Conservation (phyloP, 495 filamentous ascomycete species). For the Parathielavia appendiculata region DNA sequence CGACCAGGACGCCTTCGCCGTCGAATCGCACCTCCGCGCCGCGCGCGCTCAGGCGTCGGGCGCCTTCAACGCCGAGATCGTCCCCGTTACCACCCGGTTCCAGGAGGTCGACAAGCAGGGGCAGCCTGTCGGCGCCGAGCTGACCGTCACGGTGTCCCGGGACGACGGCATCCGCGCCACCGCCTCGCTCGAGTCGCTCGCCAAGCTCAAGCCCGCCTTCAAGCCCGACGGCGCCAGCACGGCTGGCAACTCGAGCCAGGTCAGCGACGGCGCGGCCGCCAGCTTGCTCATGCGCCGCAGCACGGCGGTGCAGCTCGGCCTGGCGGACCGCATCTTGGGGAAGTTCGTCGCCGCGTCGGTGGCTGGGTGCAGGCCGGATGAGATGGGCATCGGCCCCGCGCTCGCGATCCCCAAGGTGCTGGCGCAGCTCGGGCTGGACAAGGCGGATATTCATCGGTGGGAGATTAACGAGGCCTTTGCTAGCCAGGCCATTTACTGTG, state of each 20-base stretch:
- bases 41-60: conserved; percentile 61
- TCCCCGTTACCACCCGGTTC: conserved; percentile 61
- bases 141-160: conserved; percentile 52
- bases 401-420: conserved; percentile 80
- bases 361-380: conserved; percentile 74
- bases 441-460: conserved; percentile 76
- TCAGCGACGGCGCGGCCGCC: conserved; percentile 83
- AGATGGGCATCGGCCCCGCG: conserved; percentile 90
- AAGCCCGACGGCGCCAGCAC: conserved; percentile 65
- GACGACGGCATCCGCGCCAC: conserved; percentile 78
- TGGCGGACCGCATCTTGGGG: conserved; percentile 63
- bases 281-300: conserved; percentile 77
- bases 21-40: conserved; percentile 65
- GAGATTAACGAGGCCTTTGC: conserved; percentile 97
- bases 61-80: conserved; percentile 71
- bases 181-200: conserved; percentile 62
- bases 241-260: conserved; percentile 81
- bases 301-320: conserved; percentile 69
- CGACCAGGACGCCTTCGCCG: conserved; percentile 82
- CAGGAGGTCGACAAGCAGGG: conserved; percentile 60
- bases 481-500: conserved; percentile 77
- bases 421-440: conserved; percentile 55
- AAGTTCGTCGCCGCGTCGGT: conserved; percentile 71
- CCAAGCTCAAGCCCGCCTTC: conserved; percentile 80
- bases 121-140: conserved; percentile 49